Conservation (phyloP, 1,284 basidiomycete genomes). For the Blastosporella zonata region DNA sequence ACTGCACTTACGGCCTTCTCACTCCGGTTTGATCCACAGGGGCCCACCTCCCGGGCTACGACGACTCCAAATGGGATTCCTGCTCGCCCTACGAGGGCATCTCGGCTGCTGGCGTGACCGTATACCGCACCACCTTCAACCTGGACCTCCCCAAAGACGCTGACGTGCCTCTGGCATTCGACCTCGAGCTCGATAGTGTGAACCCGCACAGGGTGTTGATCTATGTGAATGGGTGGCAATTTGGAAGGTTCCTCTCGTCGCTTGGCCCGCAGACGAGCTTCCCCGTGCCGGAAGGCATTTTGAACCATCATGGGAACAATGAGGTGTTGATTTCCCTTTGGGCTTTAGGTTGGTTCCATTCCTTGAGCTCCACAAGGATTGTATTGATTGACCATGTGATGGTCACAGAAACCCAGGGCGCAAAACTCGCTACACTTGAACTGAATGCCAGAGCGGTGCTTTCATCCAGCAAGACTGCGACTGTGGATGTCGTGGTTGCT, state of each 20-base stretch:
- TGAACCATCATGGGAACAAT: conserved; percentile 39
- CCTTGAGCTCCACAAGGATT: background rate
- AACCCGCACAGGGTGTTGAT: conserved; percentile 35
- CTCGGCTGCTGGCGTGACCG: conserved; percentile 40
- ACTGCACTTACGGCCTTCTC: background rate
- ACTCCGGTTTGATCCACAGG: conserved; percentile 19
- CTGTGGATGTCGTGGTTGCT: conserved; percentile 29
- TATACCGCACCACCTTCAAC: conserved; percentile 40
- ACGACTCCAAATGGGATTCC: conserved; percentile 36
- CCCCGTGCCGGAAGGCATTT: conserved; percentile 40
- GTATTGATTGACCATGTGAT: background rate
- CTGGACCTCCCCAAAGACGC: conserved; percentile 36
- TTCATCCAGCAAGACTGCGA: conserved; percentile 32
- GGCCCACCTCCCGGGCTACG: conserved; percentile 44
- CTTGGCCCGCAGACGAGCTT: conserved; percentile 33
- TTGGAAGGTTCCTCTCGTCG: conserved; percentile 33
- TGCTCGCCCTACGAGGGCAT: conserved; percentile 36
- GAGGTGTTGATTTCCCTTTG: conserved; percentile 38
- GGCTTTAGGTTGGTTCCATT: conserved; percentile 28
- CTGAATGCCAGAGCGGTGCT: conserved; percentile 29
- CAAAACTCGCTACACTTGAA: conserved; percentile 32
- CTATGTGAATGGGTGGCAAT: conserved; percentile 45
- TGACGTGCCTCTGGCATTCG: conserved; percentile 43
- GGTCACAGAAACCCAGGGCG: conserved; percentile 34
- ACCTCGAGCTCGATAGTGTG: conserved; percentile 34